Evolutionary conservation across 1,139 yeast genomes (phyloP).

Genomic region (Williopsis jadinii): DNA sequence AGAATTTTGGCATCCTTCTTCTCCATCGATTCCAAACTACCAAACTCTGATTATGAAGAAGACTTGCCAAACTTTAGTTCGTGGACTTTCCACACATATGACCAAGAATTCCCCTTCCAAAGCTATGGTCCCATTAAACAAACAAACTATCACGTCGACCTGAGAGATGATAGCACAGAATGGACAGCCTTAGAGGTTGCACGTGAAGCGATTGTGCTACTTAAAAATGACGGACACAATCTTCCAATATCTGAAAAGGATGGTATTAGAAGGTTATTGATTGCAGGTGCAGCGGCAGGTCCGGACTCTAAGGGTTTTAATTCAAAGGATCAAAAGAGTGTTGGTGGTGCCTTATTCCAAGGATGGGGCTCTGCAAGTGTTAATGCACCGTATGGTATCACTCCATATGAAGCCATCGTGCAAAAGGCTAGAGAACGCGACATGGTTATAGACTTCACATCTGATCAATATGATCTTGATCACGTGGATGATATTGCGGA

Average conservation of each 20-base stretch:
- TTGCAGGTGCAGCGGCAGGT: conserved; percentile 45
- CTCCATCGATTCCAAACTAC: conserved; percentile 33
- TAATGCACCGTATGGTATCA: conserved; percentile 44
- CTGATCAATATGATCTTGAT: conserved; percentile 39
- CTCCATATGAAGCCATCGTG: conserved; percentile 49
- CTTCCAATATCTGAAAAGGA: conserved; percentile 42
- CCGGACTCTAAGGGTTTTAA: conserved; percentile 42
- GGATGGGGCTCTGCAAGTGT: conserved; percentile 52
- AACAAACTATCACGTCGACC: conserved; percentile 51
- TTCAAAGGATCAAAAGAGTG: conserved; percentile 43
- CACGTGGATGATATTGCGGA: conserved; percentile 40
- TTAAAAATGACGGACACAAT: conserved; percentile 43
- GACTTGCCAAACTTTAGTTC: conserved; percentile 51
- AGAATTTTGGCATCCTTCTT: conserved; percentile 55
- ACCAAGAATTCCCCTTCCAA: conserved; percentile 45
- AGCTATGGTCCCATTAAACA: conserved; percentile 46
- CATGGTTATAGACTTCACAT: conserved; percentile 37
- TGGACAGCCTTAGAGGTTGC: conserved; percentile 48
- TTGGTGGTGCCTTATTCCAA: conserved; percentile 40
- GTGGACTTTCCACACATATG: conserved; percentile 51
- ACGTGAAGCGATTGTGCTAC: conserved; percentile 47
- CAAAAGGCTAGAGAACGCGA: conserved; percentile 36
- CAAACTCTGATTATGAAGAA: conserved; percentile 22
- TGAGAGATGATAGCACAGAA: conserved; percentile 41
- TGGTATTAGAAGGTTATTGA: conserved; percentile 37